phyloP scores from a whole-genome alignment of 2,329 filamentous ascomycete species.

The Fusarium armeniacum region DNA sequence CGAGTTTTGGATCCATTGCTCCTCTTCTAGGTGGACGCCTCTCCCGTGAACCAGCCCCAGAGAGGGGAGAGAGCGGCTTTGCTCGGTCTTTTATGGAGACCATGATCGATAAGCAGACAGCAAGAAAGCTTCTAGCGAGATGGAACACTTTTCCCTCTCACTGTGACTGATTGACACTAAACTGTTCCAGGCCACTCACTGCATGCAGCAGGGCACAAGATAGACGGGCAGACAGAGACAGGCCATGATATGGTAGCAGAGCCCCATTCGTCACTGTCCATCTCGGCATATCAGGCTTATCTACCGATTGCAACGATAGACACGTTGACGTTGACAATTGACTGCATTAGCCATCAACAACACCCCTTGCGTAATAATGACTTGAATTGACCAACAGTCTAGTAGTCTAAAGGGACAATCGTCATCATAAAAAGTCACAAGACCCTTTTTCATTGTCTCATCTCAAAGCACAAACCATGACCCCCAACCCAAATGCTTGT shows the following conservation, averaged over 20 bases:
- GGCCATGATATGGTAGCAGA: conserved; percentile 32
- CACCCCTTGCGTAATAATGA: background rate
- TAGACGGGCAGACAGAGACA: too few relatives aligned
- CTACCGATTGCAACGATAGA: conserved; percentile 15
- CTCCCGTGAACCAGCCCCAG: conserved; percentile 30
- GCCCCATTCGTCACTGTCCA: conserved; percentile 37
- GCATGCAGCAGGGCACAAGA: conserved; percentile 9
- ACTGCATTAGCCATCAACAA: background rate
- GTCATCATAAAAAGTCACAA: conserved; percentile 34
- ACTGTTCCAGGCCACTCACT: conserved; percentile 12
- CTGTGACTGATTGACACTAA: background rate
- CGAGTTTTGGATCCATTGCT: conserved; percentile 12
- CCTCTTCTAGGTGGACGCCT: conserved; percentile 40
- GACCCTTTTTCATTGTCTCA: conserved; percentile 12
- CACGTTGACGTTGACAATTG: conserved; percentile 1
- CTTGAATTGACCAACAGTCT: background rate
- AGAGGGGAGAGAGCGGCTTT: conserved; percentile 40
- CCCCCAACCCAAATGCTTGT: background rate
- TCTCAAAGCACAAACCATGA: conserved; percentile 24
- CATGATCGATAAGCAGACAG: conserved; percentile 29
- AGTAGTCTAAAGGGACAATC: background rate
- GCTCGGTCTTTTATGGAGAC: conserved; percentile 43
- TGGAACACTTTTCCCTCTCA: conserved; percentile 13
- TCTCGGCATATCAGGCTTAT: conserved; percentile 40
- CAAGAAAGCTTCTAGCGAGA: conserved; percentile 34